Base-by-base conservation (phyloP, 2,329 filamentous ascomycete species). In the Ophiocordyceps camponoti-floridani region DNA sequence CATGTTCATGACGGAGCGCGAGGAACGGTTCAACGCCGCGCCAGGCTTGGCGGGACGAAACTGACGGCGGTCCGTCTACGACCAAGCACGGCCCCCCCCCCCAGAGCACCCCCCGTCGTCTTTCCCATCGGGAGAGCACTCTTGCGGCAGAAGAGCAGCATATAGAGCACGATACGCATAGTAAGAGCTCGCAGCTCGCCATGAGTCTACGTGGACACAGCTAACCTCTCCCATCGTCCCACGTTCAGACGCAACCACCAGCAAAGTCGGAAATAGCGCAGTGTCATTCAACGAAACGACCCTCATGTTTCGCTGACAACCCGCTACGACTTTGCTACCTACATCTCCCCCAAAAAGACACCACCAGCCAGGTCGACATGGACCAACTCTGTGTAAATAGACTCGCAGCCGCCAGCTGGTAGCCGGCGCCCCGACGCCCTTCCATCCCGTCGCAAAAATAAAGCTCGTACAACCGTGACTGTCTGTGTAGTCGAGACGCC, bases 1-100 rank as follows among this genome's bases (percentile, higher is more conserved):
- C 51, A 84, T 96, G 70, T 98, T 96, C 67, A 91, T 95, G 75
- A 96, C 91, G 37, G 91, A 98, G 70, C 78, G 91, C 50, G 91
- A 96, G 65, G 89, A 95, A 72, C 73, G 87, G 48, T 96, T 79
- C 51, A 77, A 76, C 43, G 75, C 75, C 16, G 77, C 77, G 45
- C 77, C 77, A 1, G 77, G 77, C 12, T 56, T 80, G 53, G 70
- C 69, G 26, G 66, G 66, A 2, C 58, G 69, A 55, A 59, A 63
- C 53, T 73, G 56, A 62, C 18, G 23, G 12, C 8, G 12, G 31
- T 42, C 41, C 16, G 9, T 30, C 8, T 30, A 9, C 8, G 28
- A 10, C 4, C 28, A 4, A 9, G 28, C 28, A 30, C 28, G 8
- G 28, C 8, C 28, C 9, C 28, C 23, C 4, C 8, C 28, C 9